Evolutionary conservation across 768 basidiomycete genomes (phyloP).

Genomic region (Baorangia bicolor): DNA sequence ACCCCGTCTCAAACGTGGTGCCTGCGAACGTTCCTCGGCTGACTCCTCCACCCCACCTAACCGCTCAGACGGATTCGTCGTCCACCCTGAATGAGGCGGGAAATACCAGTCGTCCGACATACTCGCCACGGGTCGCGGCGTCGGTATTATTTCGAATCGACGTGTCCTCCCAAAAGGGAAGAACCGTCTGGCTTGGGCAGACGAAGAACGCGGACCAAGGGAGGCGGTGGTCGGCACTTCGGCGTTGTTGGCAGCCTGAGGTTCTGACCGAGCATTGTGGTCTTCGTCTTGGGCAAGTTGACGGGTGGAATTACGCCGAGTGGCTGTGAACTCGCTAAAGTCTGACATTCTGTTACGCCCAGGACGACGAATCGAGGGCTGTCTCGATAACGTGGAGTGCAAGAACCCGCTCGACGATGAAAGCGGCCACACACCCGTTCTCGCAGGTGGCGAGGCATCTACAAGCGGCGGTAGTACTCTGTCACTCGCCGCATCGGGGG

Average conservation of each 20-base stretch:
- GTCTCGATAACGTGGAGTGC: conserved; percentile 46
- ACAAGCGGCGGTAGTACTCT: conserved; percentile 30
- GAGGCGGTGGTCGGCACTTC: conserved; percentile 4
- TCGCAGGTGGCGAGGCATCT: conserved; percentile 24
- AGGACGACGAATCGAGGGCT: conserved; percentile 61
- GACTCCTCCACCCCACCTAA: conserved; percentile 28
- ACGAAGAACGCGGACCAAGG: conserved; percentile 15
- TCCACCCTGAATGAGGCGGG: conserved; percentile 27
- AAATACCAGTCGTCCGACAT: conserved; percentile 34
- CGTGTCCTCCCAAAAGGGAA: conserved; percentile 52
- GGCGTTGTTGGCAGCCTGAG: not conserved
- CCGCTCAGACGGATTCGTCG: conserved; percentile 18
- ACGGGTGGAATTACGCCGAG: conserved; percentile 53
- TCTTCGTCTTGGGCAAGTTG: conserved; percentile 33
- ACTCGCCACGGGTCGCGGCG: conserved; percentile 30
- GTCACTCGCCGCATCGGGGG: conserved; percentile 23
- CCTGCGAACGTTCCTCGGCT: conserved; percentile 36
- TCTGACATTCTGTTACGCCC: conserved; percentile 55
- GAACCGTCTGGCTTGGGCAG: conserved; percentile 46
- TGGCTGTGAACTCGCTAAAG: conserved; percentile 70
- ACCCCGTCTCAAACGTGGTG: conserved; percentile 64
- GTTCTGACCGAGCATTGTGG: conserved; percentile 10
- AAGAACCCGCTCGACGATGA: conserved; percentile 24
- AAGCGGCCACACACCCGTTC: conserved; percentile 22
- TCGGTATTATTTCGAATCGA: conserved; percentile 40